Evolutionary conservation across 1,284 basidiomycete species (phyloP).

Genomic region (Ganoderma leucocontextum): DNA sequence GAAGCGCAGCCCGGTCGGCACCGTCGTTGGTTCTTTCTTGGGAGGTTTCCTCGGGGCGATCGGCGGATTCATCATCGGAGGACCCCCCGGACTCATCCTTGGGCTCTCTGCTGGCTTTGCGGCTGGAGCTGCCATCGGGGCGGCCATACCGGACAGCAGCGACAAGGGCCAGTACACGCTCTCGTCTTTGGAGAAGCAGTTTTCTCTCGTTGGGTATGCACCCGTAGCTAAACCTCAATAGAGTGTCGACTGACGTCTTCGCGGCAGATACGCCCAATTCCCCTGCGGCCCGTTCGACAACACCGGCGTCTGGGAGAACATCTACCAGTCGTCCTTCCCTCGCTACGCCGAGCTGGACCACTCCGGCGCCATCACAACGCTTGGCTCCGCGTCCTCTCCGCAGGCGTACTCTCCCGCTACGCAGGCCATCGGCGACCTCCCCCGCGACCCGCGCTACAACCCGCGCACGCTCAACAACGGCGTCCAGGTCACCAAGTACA

Average conservation of each 20-base stretch:
- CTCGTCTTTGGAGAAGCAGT: neutral
- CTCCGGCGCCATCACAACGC: slow-evolving; percentile 1
- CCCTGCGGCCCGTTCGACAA: slow-evolving; percentile 1
- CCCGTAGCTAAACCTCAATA: too few relatives aligned
- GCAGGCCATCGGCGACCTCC: slow-evolving; percentile 1
- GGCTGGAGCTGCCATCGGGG: neutral
- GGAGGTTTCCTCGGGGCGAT: neutral
- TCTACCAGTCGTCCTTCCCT: neutral
- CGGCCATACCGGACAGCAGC: neutral
- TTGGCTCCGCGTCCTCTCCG: neutral
- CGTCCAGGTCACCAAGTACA: slow-evolving; percentile 5
- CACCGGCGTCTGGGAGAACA: neutral
- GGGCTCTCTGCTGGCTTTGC: neutral
- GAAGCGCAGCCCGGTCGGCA: neutral
- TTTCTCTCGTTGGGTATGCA: slow-evolving; percentile 1
- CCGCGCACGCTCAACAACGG: neutral
- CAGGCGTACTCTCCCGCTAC: slow-evolving; percentile 2
- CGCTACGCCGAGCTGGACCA: slow-evolving; percentile 3
- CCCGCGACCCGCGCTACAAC: slow-evolving; percentile 5
- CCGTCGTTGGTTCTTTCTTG: neutral
- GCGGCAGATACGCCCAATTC: neutral
- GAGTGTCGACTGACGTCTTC: too few relatives aligned
- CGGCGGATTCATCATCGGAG: neutral
- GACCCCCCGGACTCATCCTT: neutral
- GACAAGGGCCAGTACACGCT: neutral